These are phyloP conservation scores for Psilocybe cyanescens DNA, from an alignment of 768 basidiomycete genomes.

Conservation along the genomic window DNA sequence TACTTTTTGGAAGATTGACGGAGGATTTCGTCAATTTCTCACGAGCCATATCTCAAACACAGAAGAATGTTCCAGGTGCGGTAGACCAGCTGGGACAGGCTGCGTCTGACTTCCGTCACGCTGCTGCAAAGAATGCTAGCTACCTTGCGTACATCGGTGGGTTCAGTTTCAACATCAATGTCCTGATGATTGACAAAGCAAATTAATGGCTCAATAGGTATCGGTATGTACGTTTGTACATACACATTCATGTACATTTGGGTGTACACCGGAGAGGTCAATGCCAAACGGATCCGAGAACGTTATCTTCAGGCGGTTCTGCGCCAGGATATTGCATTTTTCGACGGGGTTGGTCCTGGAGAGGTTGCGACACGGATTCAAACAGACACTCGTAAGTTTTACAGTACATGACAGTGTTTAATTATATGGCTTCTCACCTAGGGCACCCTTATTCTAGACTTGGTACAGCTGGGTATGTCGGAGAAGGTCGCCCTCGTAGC, in stretches of 20 bases:
- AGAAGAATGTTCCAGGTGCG: conserved; percentile 31
- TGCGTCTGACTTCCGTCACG: conserved; percentile 53
- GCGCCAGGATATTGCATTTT: conserved; percentile 87
- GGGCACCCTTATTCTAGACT: conserved; percentile 45
- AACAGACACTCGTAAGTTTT: conserved; percentile 73
- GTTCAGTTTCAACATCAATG: conserved; percentile 16
- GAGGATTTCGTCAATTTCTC: conserved; percentile 72
- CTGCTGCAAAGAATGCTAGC: conserved; percentile 59
- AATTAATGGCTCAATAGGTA: conserved; percentile 41
- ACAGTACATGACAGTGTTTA: no score
- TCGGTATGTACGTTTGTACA: conserved; percentile 77
- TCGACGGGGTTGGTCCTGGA: conserved; percentile 90
- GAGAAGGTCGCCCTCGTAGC: conserved; percentile 82
- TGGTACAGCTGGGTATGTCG: conserved; percentile 89
- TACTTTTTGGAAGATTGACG: conserved; percentile 85
- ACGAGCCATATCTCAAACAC: conserved; percentile 22
- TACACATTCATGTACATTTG: conserved; percentile 75
- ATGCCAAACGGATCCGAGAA: conserved; percentile 85
- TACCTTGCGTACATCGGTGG: conserved; percentile 72
- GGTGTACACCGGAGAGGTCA: conserved; percentile 79
- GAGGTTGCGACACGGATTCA: conserved; percentile 94
- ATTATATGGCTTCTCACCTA: not conserved
- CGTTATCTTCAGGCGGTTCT: conserved; percentile 78
- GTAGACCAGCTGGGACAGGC: conserved; percentile 29
- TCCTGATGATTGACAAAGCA: no score